Evolutionary conservation across 805 yeast species (phyloP).

Genomic region (Candida easanensis): DNA sequence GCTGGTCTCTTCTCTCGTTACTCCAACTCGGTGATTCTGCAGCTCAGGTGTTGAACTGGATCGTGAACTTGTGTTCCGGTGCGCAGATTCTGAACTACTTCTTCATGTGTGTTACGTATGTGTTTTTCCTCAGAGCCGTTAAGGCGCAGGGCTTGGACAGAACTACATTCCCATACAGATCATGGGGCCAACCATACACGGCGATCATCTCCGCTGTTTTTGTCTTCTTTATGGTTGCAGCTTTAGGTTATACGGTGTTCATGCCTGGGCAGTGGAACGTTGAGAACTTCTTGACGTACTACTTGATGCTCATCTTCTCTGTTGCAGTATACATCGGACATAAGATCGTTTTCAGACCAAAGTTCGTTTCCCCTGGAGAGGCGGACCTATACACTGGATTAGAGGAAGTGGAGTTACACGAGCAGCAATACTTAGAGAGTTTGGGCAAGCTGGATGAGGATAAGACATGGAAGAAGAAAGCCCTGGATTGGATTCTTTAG

Average conservation of each 20-base stretch:
- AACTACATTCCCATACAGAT: slow-evolving; percentile 42
- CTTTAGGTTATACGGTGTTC: slow-evolving; percentile 71
- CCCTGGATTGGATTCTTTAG: no score
- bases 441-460: no score
- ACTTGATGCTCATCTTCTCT: slow-evolving; percentile 66
- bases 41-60: slow-evolving; percentile 66
- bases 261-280: slow-evolving; percentile 67
- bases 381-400: slow-evolving; percentile 55
- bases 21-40: slow-evolving; percentile 58
- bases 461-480: no score
- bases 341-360: slow-evolving; percentile 47
- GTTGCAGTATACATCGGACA: slow-evolving; percentile 45
- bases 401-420: slow-evolving; percentile 58
- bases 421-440: slow-evolving; percentile 28
- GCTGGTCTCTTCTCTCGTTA: slow-evolving; percentile 64
- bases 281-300: slow-evolving; percentile 62
- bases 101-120: slow-evolving; percentile 55
- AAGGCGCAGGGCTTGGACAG: slow-evolving; percentile 46
- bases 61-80: slow-evolving; percentile 65
- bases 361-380: slow-evolving; percentile 41
- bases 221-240: slow-evolving; percentile 48
- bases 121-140: slow-evolving; percentile 62
- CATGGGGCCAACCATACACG: slow-evolving; percentile 60
- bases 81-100: slow-evolving; percentile 62
- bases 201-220: slow-evolving; percentile 46